Conservation (phyloP, 345 rosid species). For the Sisymbrium altissimum region DNA sequence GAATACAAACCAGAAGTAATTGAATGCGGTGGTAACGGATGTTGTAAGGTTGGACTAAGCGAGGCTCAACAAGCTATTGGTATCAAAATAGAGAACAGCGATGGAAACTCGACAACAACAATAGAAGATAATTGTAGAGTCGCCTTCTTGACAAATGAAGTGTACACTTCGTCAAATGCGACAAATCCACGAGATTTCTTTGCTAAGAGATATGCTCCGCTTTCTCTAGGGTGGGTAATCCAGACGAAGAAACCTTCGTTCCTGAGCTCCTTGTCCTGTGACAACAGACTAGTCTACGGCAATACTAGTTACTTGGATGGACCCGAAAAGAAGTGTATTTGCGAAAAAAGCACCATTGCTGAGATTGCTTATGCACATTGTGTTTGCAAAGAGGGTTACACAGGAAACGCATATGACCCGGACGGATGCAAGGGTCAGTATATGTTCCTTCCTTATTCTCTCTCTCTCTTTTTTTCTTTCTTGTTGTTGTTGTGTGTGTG, state of each 20-base stretch:
- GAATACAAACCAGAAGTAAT: background rate
- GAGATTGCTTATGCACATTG: background rate
- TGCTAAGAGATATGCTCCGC: background rate
- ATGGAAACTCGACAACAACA: background rate
- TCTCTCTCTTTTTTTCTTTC: too few species aligned
- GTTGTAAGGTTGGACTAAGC: constrained; percentile 32
- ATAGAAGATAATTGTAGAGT: background rate
- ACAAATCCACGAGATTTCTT: background rate
- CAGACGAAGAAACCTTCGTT: background rate
- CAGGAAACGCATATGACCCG: too few species aligned
- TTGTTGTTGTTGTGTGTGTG: too few species aligned
- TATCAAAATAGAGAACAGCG: background rate
- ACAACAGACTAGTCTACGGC: background rate
- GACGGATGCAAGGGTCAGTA: background rate
- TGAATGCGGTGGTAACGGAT: constrained; percentile 37
- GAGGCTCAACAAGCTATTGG: constrained; percentile 1
- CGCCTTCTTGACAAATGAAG: constrained; percentile 13
- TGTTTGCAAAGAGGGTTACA: too few species aligned
- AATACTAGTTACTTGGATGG: background rate
- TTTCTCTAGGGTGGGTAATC: constrained; percentile 32
- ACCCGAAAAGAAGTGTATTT: background rate
- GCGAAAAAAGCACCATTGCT: background rate
- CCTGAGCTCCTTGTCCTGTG: background rate
- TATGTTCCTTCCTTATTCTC: background rate
- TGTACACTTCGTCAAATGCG: background rate